These are phyloP conservation scores for Aspergillus quadrilineatus DNA, from an alignment of 2,329 filamentous ascomycete species.

Conservation along the genomic window DNA sequence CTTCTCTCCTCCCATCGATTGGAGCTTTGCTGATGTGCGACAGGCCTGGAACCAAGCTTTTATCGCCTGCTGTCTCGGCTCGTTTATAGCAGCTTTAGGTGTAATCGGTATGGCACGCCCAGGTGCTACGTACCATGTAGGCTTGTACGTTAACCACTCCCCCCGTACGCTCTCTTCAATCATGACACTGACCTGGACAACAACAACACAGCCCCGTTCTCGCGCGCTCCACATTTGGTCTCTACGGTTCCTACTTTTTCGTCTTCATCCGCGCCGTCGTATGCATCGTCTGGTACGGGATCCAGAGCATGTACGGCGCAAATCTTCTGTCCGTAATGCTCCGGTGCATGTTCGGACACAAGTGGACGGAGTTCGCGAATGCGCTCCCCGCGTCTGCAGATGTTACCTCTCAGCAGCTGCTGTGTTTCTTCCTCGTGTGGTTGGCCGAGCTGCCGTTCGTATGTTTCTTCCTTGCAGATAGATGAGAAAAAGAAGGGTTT, in stretches of 20 bases:
- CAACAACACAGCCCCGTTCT: not conserved
- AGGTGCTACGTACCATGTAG: slow-evolving; percentile 2
- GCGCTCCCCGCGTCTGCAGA: not conserved
- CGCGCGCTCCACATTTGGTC: not conserved
- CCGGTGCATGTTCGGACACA: slow-evolving; percentile 5
- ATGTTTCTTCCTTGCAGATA: not conserved
- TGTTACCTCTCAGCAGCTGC: not conserved
- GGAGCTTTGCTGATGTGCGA: not conserved
- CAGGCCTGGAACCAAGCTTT: slow-evolving; percentile 4
- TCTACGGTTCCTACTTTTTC: slow-evolving; percentile 32
- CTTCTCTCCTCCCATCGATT: not conserved
- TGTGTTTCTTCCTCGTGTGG: slow-evolving; percentile 7
- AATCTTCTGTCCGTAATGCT: slow-evolving; percentile 1
- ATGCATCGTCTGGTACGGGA: slow-evolving; percentile 33
- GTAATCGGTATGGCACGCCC: slow-evolving; percentile 1
- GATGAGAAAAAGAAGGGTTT: too few species aligned
- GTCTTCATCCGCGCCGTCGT: slow-evolving; percentile 32
- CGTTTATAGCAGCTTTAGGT: not conserved
- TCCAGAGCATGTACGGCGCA: slow-evolving; percentile 26
- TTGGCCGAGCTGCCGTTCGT: slow-evolving; percentile 1
- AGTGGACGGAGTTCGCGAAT: slow-evolving; percentile 4
- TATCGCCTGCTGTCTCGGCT: slow-evolving; percentile 6
- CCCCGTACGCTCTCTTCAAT: not conserved
- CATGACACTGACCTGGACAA: not conserved
- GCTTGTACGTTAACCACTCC: not conserved